These are phyloP conservation scores for Gastrolobium villosum DNA, from an alignment of 306 rosid species.

Conservation along the genomic window DNA sequence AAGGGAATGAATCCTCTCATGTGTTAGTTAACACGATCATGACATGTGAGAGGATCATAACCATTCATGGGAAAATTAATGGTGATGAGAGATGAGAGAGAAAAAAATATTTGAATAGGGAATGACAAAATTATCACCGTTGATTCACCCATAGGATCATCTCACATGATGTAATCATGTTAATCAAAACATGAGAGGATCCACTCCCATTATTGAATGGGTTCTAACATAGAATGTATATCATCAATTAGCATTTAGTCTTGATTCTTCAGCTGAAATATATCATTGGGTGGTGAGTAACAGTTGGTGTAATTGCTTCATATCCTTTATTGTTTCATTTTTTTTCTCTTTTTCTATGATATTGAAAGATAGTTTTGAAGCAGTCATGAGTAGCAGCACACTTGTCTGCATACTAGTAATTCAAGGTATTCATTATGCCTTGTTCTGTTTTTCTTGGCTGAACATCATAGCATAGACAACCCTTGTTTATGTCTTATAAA, in stretches of 20 bases:
- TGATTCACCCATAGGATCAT: too few species aligned
- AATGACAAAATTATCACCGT: too few species aligned
- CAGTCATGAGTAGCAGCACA: neutral
- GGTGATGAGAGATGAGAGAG: too few species aligned
- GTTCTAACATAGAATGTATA: neutral
- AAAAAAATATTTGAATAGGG: too few species aligned
- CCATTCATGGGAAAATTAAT: too few species aligned
- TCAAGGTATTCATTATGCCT: slow-evolving; percentile 5
- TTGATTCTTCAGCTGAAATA: slow-evolving; percentile 7
- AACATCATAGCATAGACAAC: neutral
- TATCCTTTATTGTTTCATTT: slow-evolving; percentile 18
- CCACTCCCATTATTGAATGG: too few species aligned
- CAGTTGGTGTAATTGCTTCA: neutral
- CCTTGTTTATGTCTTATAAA: slow-evolving; percentile 1
- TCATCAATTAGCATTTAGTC: neutral
- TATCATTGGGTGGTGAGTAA: neutral
- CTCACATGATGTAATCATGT: too few species aligned
- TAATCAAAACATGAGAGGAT: too few species aligned
- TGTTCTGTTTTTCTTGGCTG: slow-evolving; percentile 3
- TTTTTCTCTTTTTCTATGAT: neutral
- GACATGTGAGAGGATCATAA: too few species aligned
- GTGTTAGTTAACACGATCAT: too few species aligned
- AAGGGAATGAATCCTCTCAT: too few species aligned
- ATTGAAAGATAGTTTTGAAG: neutral
- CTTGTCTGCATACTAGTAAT: slow-evolving; percentile 28